These are phyloP conservation scores for Carex parvula DNA, from an alignment of 176 grass and related monocot genomes.

Conservation along the genomic window DNA sequence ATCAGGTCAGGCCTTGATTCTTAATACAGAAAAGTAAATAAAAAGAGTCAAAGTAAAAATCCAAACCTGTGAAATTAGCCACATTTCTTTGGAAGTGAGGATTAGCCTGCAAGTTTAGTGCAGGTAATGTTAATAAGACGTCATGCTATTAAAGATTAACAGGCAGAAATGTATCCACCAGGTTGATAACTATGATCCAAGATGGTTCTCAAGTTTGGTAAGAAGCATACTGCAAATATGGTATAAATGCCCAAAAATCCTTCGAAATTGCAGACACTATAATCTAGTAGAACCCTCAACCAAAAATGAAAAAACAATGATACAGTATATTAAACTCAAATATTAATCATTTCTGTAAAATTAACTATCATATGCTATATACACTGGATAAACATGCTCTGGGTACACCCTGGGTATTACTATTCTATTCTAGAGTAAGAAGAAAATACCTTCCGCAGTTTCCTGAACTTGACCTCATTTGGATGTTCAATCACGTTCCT, in stretches of 20 bases:
- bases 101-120: constrained; percentile 47
- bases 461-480: constrained; percentile 63
- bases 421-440: not conserved
- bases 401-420: not conserved
- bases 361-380: not conserved
- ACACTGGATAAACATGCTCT: not conserved
- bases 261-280: not conserved
- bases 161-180: not conserved
- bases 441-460: constrained; percentile 65
- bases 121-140: not conserved
- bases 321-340: not conserved
- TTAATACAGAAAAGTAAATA: not conserved
- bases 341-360: not conserved
- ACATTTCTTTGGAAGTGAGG: constrained; percentile 77
- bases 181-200: not conserved
- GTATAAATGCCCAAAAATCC: not conserved
- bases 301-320: not conserved
- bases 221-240: not conserved
- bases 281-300: not conserved
- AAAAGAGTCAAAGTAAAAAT: not conserved
- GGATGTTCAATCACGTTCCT: constrained; percentile 90
- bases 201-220: not conserved
- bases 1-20: not conserved
- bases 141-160: not conserved
- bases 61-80: constrained; percentile 60